phyloP scores from a whole-genome alignment of 441 rosid species.

The Gossypium gossypioides region DNA sequence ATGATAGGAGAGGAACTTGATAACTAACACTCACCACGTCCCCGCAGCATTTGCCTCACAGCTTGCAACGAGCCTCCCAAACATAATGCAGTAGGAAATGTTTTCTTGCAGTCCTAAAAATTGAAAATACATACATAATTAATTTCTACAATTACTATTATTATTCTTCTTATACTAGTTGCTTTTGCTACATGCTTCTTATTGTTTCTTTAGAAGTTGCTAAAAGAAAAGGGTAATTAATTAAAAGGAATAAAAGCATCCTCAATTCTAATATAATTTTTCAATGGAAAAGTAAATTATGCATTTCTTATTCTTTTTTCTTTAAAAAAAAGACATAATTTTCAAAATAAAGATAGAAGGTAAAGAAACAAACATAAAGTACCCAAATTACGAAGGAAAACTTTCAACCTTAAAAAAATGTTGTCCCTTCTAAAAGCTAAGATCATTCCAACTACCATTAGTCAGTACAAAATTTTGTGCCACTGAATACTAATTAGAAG shows the following conservation, averaged over 20 bases:
- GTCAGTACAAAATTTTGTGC: neutral
- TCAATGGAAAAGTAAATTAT: neutral
- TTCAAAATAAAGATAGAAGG: neutral
- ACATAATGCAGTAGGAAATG: constrained; percentile 71
- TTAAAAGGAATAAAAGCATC: neutral
- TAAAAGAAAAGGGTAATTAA: neutral
- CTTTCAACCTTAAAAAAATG: neutral
- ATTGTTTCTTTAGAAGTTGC: neutral
- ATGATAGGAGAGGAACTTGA: neutral
- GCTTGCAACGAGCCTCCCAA: constrained; percentile 80
- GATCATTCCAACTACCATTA: neutral
- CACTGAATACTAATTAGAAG: neutral
- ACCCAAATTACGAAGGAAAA: neutral
- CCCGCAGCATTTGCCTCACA: constrained; percentile 41
- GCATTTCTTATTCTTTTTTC: neutral
- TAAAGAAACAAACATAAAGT: neutral
- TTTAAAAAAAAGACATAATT: neutral
- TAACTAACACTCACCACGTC: constrained; percentile 58
- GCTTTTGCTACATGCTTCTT: neutral
- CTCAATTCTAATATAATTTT: neutral
- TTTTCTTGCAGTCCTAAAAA: constrained; percentile 75
- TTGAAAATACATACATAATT: neutral
- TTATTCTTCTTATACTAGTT: neutral
- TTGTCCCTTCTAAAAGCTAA: neutral
- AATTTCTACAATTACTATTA: neutral